These are phyloP conservation scores for Picea sitchensis DNA, from an alignment of 75 land plant species.

Conservation along the genomic window DNA sequence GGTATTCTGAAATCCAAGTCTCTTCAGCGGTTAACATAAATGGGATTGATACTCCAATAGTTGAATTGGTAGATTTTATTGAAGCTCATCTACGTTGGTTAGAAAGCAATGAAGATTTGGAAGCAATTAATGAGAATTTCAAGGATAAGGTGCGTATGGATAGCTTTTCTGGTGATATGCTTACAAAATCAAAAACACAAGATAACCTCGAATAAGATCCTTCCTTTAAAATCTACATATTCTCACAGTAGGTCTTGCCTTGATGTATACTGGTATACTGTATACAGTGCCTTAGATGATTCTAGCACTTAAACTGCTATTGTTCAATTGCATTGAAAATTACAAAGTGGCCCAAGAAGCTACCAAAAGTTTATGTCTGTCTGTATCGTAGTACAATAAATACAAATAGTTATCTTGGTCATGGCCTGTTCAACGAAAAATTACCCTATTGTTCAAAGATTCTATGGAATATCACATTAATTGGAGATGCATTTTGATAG, in stretches of 20 bases:
- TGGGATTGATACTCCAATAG: background rate
- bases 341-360: background rate
- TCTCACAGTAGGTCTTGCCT: background rate
- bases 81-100: background rate
- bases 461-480: background rate
- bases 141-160: background rate
- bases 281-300: background rate
- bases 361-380: background rate
- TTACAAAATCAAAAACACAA: background rate
- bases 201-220: background rate
- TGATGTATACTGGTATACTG: background rate
- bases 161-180: background rate
- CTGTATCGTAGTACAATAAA: background rate
- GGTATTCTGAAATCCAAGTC: too few relatives aligned
- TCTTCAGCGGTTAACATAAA: too few relatives aligned
- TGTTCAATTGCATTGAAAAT: background rate
- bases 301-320: background rate
- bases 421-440: background rate
- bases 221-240: background rate
- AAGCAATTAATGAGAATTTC: background rate
- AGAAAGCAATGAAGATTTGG: background rate
- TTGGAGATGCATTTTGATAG: background rate
- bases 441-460: background rate
- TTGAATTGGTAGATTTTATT: conserved; percentile 10
- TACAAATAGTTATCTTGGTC: background rate